Conservation (phyloP, 495 filamentous ascomycete species). For the Schizothecium vesticola region DNA sequence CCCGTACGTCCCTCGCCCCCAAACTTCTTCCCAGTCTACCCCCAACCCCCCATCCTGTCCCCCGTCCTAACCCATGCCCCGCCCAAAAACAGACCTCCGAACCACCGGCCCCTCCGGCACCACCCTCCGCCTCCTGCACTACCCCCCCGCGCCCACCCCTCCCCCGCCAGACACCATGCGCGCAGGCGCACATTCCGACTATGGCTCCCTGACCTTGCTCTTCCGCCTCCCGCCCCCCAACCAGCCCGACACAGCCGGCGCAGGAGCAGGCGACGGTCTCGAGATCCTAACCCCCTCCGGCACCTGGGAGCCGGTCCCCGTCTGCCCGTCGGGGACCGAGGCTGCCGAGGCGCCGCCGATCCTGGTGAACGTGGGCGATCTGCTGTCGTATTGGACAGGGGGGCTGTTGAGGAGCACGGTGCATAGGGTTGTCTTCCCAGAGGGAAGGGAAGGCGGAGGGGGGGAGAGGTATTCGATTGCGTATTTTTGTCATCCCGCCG, state of each 20-base stretch:
- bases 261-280: constrained; percentile 69
- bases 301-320: constrained; percentile 59
- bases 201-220: constrained; percentile 80
- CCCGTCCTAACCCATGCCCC: constrained; percentile 54
- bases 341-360: constrained; percentile 64
- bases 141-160: constrained; percentile 61
- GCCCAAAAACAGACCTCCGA: constrained; percentile 52
- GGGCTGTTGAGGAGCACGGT: constrained; percentile 80
- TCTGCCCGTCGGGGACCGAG: constrained; percentile 48
- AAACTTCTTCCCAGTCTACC: constrained; percentile 66
- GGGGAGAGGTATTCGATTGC: constrained; percentile 82
- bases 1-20: constrained; percentile 58
- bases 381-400: constrained; percentile 87
- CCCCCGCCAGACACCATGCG: constrained; percentile 58
- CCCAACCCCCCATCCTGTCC: constrained; percentile 85
- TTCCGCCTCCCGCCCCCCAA: constrained; percentile 56
- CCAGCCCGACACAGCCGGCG: constrained; percentile 34
- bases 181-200: constrained; percentile 89
- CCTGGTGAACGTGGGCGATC: constrained; percentile 86
- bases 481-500: constrained; percentile 85
- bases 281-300: constrained; percentile 65
- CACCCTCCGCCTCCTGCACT: constrained; percentile 78
- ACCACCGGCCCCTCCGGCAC: constrained; percentile 58
- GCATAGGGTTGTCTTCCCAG: constrained; percentile 79
- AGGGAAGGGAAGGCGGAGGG: constrained; percentile 28